Evolutionary conservation across 257 asterid genomes (phyloP).

Genomic region (Striga asiatica): DNA sequence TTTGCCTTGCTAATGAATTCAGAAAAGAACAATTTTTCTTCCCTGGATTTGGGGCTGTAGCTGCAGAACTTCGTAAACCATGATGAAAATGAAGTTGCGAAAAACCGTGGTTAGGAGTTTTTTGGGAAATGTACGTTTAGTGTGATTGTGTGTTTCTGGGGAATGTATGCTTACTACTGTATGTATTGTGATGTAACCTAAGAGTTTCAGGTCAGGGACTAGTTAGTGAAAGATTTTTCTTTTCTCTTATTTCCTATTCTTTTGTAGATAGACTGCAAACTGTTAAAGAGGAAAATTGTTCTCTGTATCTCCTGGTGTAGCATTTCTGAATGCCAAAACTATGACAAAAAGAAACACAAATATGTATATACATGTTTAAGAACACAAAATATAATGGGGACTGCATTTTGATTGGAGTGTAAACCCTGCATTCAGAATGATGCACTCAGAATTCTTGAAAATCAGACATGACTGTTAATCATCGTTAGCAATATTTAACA

Average conservation of each 20-base stretch:
- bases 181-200: neutral
- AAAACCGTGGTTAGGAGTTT: constrained; percentile 5
- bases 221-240: neutral
- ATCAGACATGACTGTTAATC: no score
- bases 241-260: neutral
- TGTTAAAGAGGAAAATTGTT: no score
- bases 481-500: no score
- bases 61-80: constrained; percentile 18
- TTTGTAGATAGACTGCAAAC: no score
- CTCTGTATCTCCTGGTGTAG: neutral
- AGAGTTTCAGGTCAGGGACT: neutral
- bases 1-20: no score
- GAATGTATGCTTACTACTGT: neutral
- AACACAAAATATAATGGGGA: no score
- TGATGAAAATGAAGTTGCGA: constrained; percentile 15
- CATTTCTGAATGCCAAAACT: neutral
- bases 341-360: neutral
- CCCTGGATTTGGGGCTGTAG: no score
- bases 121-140: constrained; percentile 1
- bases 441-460: no score
- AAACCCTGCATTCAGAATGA: no score
- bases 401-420: no score
- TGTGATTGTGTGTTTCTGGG: neutral
- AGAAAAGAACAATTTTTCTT: no score
- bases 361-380: no score